phyloP scores from a whole-genome alignment of 306 rosid species.

The Acacia acuminata region DNA sequence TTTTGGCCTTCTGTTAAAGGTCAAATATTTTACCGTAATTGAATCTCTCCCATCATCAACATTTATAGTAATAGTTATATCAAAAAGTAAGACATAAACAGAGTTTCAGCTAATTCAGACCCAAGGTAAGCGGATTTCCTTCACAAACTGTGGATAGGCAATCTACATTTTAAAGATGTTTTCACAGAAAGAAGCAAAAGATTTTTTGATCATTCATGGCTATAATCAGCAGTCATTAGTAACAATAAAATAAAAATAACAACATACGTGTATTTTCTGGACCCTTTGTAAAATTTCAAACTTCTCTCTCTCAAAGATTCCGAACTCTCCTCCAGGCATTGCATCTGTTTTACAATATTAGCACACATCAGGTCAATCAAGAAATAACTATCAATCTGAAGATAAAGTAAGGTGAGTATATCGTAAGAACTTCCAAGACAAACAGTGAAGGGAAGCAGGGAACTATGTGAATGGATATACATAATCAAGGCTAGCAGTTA shows the following conservation, averaged over 20 bases:
- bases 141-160: not conserved
- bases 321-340: conserved; percentile 96
- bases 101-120: not conserved
- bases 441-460: not conserved
- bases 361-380: conserved; percentile 24
- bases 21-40: conserved; percentile 5
- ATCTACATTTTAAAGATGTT: conserved; percentile 7
- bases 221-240: conserved; percentile 2
- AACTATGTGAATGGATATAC: not conserved
- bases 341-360: conserved; percentile 66
- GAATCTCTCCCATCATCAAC: conserved; percentile 13
- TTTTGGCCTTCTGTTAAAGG: not conserved
- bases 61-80: not conserved
- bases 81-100: not conserved
- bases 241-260: conserved; percentile 12
- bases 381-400: conserved; percentile 25
- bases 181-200: conserved; percentile 16
- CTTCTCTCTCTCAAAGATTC: conserved; percentile 95
- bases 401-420: not conserved
- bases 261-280: conserved; percentile 98
- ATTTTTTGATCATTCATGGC: conserved; percentile 1
- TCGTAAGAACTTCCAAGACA: conserved; percentile 3
- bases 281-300: conserved; percentile 91
- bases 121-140: not conserved
- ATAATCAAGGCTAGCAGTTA: not conserved